Percentiles rank a stretch among this genome's conserved stretches.
These are phyloP conservation scores for Saccharomyces pastorianus DNA, from an alignment of 1,139 yeast species.

Conservation along the genomic window DNA sequence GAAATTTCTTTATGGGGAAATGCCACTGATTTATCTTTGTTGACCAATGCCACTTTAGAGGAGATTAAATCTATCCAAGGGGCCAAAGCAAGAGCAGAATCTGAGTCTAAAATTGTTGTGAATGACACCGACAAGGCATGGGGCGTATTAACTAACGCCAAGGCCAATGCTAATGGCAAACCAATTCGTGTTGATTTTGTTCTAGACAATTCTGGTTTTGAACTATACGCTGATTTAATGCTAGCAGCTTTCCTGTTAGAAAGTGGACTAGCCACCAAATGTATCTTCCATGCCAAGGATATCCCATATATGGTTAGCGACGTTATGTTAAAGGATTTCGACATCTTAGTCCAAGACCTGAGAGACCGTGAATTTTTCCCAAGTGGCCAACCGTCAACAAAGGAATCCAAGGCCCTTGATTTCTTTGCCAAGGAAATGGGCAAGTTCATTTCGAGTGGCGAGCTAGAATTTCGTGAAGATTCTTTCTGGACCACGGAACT, in stretches of 20 bases:
- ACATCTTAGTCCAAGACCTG: constrained; percentile 51
- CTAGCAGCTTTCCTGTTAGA: constrained; percentile 71
- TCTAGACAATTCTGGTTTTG: constrained; percentile 92
- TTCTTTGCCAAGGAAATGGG: constrained; percentile 46
- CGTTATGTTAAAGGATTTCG: constrained; percentile 79
- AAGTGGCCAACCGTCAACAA: constrained; percentile 34
- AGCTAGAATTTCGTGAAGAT: constrained; percentile 51
- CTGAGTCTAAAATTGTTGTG: constrained; percentile 72
- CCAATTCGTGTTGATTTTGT: constrained; percentile 68
- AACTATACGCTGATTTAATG: constrained; percentile 79
- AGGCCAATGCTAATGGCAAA: constrained; percentile 16
- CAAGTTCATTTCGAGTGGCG: constrained; percentile 42
- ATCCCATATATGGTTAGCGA: constrained; percentile 98
- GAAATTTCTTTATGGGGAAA: constrained; percentile 96
- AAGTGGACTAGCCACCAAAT: constrained; percentile 49
- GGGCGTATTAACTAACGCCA: constrained; percentile 37
- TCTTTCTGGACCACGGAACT: constrained; percentile 79
- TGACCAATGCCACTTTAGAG: constrained; percentile 77
- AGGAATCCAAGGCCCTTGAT: constrained; percentile 33
- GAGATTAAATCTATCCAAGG: constrained; percentile 91
- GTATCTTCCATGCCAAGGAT: constrained; percentile 79
- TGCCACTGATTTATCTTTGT: constrained; percentile 85
- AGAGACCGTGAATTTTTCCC: constrained; percentile 45
- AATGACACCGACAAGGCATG: constrained; percentile 72
- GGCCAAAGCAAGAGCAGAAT: constrained; percentile 72